Percentiles rank a stretch among this genome's conserved stretches.
Evolutionary conservation across 257 asterid genomes (phyloP).

Genomic region (Ocimum tenuiflorum): DNA sequence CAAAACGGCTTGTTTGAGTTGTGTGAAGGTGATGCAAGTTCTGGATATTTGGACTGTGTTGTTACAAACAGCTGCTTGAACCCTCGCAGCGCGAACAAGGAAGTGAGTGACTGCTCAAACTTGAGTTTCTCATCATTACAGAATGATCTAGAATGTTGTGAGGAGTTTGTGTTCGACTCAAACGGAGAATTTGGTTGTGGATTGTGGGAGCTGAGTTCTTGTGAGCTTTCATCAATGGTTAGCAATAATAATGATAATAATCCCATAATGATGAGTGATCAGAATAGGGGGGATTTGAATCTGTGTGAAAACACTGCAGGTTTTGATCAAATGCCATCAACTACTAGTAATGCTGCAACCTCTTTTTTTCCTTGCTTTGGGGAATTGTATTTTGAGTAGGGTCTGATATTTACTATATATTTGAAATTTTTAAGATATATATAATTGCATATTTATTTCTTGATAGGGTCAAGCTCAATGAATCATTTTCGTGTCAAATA

Average conservation of each 20-base stretch:
- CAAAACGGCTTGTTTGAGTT: too few species aligned
- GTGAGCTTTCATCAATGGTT: constrained; percentile 67
- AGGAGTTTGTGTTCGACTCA: constrained; percentile 6
- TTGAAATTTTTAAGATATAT: neutral
- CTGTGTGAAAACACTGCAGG: constrained; percentile 16
- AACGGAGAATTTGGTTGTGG: constrained; percentile 26
- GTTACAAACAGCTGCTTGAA: too few species aligned
- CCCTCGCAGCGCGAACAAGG: constrained; percentile 29
- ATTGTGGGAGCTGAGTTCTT: constrained; percentile 42
- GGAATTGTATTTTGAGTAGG: constrained; percentile 39
- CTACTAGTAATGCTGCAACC: constrained; percentile 16
- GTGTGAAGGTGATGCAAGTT: too few species aligned
- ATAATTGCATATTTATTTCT: neutral
- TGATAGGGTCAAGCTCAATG: too few species aligned
- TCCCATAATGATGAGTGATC: constrained; percentile 21
- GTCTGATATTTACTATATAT: too few species aligned
- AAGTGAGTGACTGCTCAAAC: constrained; percentile 7
- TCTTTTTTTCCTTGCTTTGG: constrained; percentile 38
- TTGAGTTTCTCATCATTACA: neutral
- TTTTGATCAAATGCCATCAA: constrained; percentile 14
- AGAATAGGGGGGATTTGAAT: too few species aligned
- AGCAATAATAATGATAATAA: constrained; percentile 8
- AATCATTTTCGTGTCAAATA: too few species aligned
- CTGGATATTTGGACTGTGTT: too few species aligned
- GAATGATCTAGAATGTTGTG: neutral